These are phyloP conservation scores for Schizopora paradoxa DNA, from an alignment of 1,284 basidiomycete species.

Conservation along the genomic window DNA sequence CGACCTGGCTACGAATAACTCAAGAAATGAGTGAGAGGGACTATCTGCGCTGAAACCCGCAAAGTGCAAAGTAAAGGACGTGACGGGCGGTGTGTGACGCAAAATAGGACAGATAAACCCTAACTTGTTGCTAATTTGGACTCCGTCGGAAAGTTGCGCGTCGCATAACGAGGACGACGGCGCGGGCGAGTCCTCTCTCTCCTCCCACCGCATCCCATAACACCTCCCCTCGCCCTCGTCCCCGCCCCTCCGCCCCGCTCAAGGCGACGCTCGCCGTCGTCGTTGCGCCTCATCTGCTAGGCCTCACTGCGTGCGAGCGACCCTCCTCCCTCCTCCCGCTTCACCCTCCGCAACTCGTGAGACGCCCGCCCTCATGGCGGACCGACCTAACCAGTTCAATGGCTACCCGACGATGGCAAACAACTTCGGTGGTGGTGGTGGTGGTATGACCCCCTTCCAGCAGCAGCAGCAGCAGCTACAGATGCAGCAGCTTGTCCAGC, in stretches of 20 bases:
- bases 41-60: too few relatives aligned
- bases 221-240: constrained; percentile 7
- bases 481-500: constrained; percentile 8
- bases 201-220: constrained; percentile 6
- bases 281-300: constrained; percentile 3
- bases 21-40: too few relatives aligned
- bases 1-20: too few relatives aligned
- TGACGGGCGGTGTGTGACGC: not conserved
- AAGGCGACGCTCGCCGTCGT: constrained; percentile 2
- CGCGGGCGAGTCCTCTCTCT: constrained; percentile 10
- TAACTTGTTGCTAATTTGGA: not conserved
- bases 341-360: too few relatives aligned
- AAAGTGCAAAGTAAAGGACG: not conserved
- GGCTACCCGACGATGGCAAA: constrained; percentile 14
- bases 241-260: not conserved
- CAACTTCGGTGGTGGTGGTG: too few relatives aligned
- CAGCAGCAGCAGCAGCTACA: constrained; percentile 11
- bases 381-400: constrained; percentile 14
- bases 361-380: constrained; percentile 14
- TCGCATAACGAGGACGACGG: constrained; percentile 3
- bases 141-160: constrained; percentile 7
- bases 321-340: constrained; percentile 7
- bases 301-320: constrained; percentile 2
- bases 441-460: constrained; percentile 9
- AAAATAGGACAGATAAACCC: not conserved